Base-by-base conservation (phyloP, 2,329 filamentous ascomycete genomes). In the Talaromyces sp. region DNA sequence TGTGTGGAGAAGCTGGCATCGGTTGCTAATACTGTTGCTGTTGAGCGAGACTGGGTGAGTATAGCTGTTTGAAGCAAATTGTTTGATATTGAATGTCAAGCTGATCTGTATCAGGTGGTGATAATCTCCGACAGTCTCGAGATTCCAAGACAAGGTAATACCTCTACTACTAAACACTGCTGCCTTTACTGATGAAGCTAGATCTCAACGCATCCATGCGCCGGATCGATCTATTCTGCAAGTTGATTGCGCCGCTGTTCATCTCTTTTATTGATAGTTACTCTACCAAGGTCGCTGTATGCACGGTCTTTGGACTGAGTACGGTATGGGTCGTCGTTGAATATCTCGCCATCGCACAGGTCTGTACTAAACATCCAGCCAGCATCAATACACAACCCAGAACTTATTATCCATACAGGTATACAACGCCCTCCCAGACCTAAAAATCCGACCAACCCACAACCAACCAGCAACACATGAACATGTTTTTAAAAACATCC, bases 1-100 rank as follows among this genome's bases (percentile, higher is more conserved):
- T 89, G 88, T 59, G 67, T 87, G 1, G 89, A 92, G 72, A 92
- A 91, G 69, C 72, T 90, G 9, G 80, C 79, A 14, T 80, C 85
- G 1, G 79, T 87, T 6, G 80, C 85, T 70, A 91, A 91, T 68
- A 78, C 84, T 0, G 83, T 91, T 0, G 79, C 88, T 0, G 81
- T 92, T 0, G 89, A 91, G 70, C 78, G 85, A 66, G 89, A 92
- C 66, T 91, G 88, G 88, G 74, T 78, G 63, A 55, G 71, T 8
- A 2, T 2, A 8, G 21, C 3, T 17, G 2, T 3, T 21, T n/a
- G n/a, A n/a, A n/a, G n/a, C n/a, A n/a, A n/a, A n/a, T n/a, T n/a
- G n/a, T n/a, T 43, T 8, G n/a, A 21, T 43, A 3, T 11, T 43
- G 41, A 56, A 17, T 31, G 26, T 12, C n/a, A 17, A 55, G 53